Percentiles rank a stretch among this genome's conserved stretches.
Conservation (phyloP, 768 basidiomycete species). For the Hypsizygus marmoreus region DNA sequence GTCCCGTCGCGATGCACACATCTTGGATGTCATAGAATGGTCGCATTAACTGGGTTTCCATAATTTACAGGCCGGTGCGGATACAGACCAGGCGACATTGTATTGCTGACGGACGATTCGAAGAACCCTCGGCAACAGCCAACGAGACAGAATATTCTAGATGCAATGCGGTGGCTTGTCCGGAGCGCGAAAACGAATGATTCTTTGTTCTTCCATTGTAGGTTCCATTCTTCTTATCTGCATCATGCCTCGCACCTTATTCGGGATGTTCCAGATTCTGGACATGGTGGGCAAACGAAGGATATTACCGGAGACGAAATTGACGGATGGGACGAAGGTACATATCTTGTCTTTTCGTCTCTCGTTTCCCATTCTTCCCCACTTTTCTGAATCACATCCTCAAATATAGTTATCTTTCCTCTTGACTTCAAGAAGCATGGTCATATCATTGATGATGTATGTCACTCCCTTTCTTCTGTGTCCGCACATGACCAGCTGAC, state of each 20-base stretch:
- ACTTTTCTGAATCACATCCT: background rate
- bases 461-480: slow-evolving; percentile 16
- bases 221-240: slow-evolving; percentile 13
- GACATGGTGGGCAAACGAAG: slow-evolving; percentile 90
- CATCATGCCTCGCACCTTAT: background rate
- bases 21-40: background rate
- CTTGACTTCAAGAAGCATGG: slow-evolving; percentile 78
- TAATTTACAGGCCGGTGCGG: slow-evolving; percentile 39
- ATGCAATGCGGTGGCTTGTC: slow-evolving; percentile 64
- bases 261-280: slow-evolving; percentile 62
- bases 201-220: slow-evolving; percentile 79
- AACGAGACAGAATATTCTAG: slow-evolving; percentile 48
- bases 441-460: slow-evolving; percentile 76
- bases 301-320: slow-evolving; percentile 79
- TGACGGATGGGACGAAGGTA: slow-evolving; percentile 81
- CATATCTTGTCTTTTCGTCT: background rate
- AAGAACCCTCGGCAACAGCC: slow-evolving; percentile 43
- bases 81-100: slow-evolving; percentile 63
- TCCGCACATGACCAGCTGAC: background rate
- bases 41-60: background rate
- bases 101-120: slow-evolving; percentile 67
- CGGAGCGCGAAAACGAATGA: slow-evolving; percentile 67
- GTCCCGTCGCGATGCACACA: background rate
- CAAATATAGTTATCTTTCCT: slow-evolving; percentile 75
- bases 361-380: background rate